Conservation (phyloP, 2,329 filamentous ascomycete genomes). For the Tolypocladium ovalisporum region DNA sequence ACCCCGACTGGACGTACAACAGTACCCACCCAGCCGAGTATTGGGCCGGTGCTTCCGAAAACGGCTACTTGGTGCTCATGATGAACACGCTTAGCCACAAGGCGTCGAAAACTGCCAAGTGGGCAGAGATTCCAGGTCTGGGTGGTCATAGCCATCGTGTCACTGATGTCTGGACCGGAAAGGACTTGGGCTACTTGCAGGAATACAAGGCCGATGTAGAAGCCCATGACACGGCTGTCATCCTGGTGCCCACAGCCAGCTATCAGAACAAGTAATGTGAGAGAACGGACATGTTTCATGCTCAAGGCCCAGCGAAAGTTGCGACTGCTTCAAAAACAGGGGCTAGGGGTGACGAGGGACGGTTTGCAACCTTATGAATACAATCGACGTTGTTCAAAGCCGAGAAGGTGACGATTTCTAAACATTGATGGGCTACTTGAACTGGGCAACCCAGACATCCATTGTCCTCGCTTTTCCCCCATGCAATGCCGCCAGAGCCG, state of each 20-base stretch:
- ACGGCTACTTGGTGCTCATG: slow-evolving; percentile 34
- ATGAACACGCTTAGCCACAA: slow-evolving; percentile 29
- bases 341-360: background rate
- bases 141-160: slow-evolving; percentile 22
- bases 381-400: no score
- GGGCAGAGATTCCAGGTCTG: slow-evolving; percentile 32
- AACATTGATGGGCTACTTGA: background rate
- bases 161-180: slow-evolving; percentile 34
- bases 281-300: no score
- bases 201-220: slow-evolving; percentile 16
- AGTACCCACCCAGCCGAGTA: slow-evolving; percentile 34
- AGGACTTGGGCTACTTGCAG: slow-evolving; percentile 23
- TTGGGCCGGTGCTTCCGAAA: slow-evolving; percentile 31
- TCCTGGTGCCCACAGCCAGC: slow-evolving; percentile 6
- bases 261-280: background rate
- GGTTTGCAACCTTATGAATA: no score
- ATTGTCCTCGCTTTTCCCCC: slow-evolving; percentile 24
- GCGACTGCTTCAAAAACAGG: background rate
- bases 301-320: no score
- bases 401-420: background rate
- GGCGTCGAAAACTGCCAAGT: slow-evolving; percentile 24
- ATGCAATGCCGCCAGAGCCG: slow-evolving; percentile 14
- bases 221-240: slow-evolving; percentile 23
- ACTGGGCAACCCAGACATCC: slow-evolving; percentile 27
- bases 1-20: slow-evolving; percentile 38